These are phyloP conservation scores for Ascochyta koolunga DNA, from an alignment of 2,329 filamentous ascomycete genomes.

Conservation along the genomic window DNA sequence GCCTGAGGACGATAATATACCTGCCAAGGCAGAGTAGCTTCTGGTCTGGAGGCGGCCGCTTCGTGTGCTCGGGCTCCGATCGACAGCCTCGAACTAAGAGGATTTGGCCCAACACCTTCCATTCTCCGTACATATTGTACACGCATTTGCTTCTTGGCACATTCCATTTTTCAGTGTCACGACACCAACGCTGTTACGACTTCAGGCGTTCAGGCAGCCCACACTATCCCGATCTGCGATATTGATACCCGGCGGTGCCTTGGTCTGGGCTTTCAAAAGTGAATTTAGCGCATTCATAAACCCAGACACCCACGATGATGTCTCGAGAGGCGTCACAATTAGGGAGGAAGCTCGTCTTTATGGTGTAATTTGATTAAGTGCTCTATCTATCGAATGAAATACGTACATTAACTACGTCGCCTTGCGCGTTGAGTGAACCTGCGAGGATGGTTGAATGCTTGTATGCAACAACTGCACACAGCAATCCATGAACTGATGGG, in stretches of 20 bases:
- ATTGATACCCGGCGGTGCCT: conserved; percentile 18
- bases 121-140: conserved; percentile 13
- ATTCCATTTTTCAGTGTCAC: conserved; percentile 1
- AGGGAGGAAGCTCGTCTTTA: background rate
- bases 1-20: conserved; percentile 1
- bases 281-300: background rate
- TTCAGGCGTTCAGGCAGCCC: conserved; percentile 13
- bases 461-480: no score
- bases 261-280: conserved; percentile 16
- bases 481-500: no score
- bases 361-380: background rate
- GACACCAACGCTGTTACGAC: conserved; percentile 8
- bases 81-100: background rate
- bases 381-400: background rate
- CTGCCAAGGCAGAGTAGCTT: conserved; percentile 15
- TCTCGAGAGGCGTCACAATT: background rate
- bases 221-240: conserved; percentile 14
- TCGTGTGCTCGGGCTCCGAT: background rate
- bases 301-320: background rate
- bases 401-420: background rate
- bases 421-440: no score
- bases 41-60: background rate
- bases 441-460: no score
- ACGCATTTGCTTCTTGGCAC: background rate
- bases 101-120: background rate